Base-by-base conservation (phyloP, 176 grass and related monocot genomes). In the Musa schizocarpa region DNA sequence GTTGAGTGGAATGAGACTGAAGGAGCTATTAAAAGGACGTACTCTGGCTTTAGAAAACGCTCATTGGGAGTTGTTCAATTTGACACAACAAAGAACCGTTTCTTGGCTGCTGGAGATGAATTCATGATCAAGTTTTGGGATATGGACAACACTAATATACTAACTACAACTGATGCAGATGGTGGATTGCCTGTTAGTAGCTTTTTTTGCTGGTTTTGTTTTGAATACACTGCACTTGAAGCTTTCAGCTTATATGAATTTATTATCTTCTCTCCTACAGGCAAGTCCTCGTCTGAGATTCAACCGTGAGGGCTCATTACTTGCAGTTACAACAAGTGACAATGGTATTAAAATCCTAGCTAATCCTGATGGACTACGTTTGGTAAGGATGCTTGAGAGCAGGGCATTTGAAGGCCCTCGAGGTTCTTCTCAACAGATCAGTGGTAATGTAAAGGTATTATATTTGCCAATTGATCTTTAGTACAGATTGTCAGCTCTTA, bases 1-100 rank as follows among this genome's bases (percentile, higher is more conserved):
- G 96, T 99, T 73, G 96, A 99, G 83, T 99, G 96, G 96, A 99
- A 99, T 65, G 96, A 99, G 83, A 87, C 88, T 64, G 96, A 99
- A 82, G 96, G 96, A 34, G 88, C 91, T 68, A 95, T 94, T 76
- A 99, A 92, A 54, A 93, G 96, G 80, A 89, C 91, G 26, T 99
- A 95, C 68, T 84, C 77, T 79, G 96, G 96, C 52, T 99, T 99
- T 63, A 82, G 96, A 76, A 99, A 99, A 76, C 84, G 91, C 2
- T 94, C 96, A 48, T 72, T 85, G 9, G 96, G 91, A 81, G 91
- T 95, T 17, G 91, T 99, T 50, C 96, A 99, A 72, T 99, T 95
- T 82, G 96, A 99, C 79, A 99, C 96, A 63, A 95, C 96, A 2
- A 82, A 86, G 72, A 99, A 92, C 52, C 91, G 77, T 49, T 99